phyloP scores from a whole-genome alignment of 106 monocot genomes.

The Agapanthus africanus region DNA sequence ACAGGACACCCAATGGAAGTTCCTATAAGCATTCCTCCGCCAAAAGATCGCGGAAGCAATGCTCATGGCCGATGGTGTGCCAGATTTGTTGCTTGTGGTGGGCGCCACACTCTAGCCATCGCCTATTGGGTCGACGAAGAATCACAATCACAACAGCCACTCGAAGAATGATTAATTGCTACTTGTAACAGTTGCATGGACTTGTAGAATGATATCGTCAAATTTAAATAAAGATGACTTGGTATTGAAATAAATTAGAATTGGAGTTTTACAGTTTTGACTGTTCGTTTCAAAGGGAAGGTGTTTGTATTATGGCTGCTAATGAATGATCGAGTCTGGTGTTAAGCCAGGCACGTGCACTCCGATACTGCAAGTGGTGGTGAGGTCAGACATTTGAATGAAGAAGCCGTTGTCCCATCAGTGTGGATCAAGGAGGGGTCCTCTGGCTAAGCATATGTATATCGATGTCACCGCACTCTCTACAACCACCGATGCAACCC shows the following conservation, averaged over 20 bases:
- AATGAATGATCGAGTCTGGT: slow-evolving; percentile 31
- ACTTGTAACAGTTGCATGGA: background rate
- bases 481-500: slow-evolving; percentile 78
- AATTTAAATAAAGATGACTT: background rate
- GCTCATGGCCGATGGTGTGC: slow-evolving; percentile 41
- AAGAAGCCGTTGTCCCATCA: slow-evolving; percentile 90
- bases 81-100: slow-evolving; percentile 53
- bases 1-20: slow-evolving; percentile 68
- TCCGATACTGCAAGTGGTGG: slow-evolving; percentile 74
- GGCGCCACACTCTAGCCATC: slow-evolving; percentile 87
- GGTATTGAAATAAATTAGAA: background rate
- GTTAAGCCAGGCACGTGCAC: slow-evolving; percentile 49
- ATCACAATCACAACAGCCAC: background rate
- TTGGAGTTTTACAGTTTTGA: background rate
- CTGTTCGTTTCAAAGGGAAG: background rate
- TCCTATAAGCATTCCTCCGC: slow-evolving; percentile 44
- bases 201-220: background rate
- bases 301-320: background rate
- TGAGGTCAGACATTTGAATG: slow-evolving; percentile 76
- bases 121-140: slow-evolving; percentile 49
- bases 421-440: slow-evolving; percentile 72
- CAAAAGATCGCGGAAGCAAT: slow-evolving; percentile 17
- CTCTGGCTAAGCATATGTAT: slow-evolving; percentile 87
- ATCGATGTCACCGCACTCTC: slow-evolving; percentile 96
- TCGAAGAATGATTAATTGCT: background rate